These are phyloP conservation scores for Spathaspora hagerdaliae DNA, from an alignment of 805 yeast genomes.

Conservation along the genomic window DNA sequence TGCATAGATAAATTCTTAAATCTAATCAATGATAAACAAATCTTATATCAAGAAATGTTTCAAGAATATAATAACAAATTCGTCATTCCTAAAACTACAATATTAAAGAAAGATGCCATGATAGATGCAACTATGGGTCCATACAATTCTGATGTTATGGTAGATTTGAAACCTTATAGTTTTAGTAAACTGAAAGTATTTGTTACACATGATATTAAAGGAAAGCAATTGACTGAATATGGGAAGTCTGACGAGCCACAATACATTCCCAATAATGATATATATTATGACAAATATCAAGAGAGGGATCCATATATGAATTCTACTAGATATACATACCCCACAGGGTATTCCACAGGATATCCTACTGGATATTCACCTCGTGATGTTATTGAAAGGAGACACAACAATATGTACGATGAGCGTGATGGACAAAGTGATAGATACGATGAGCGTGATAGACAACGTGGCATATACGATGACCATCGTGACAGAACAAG, in stretches of 20 bases:
- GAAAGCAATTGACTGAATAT: conserved; percentile 21
- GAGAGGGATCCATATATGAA: too few relatives aligned
- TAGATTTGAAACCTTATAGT: conserved; percentile 20
- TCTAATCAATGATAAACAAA: conserved; percentile 53
- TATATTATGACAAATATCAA: not conserved
- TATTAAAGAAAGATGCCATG: conserved; percentile 53
- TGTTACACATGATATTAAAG: conserved; percentile 47
- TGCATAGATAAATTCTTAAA: conserved; percentile 44
- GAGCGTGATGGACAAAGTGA: not conserved
- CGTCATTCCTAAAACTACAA: conserved; percentile 54
- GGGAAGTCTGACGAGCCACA: not conserved
- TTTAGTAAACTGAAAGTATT: conserved; percentile 41
- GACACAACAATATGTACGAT: not conserved
- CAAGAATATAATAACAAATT: conserved; percentile 61
- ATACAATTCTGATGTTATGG: conserved; percentile 13
- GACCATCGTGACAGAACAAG: too few relatives aligned
- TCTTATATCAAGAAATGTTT: conserved; percentile 55
- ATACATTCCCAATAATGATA: too few relatives aligned
- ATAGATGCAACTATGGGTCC: conserved; percentile 53
- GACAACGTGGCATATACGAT: too few relatives aligned
- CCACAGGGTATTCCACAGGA: too few relatives aligned
- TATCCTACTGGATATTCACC: too few relatives aligned
- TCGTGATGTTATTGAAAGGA: not conserved
- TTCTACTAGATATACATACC: too few relatives aligned
- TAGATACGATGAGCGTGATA: not conserved